phyloP scores from a whole-genome alignment of 164 flowering plant species.

The Paratinospora sagittata region DNA sequence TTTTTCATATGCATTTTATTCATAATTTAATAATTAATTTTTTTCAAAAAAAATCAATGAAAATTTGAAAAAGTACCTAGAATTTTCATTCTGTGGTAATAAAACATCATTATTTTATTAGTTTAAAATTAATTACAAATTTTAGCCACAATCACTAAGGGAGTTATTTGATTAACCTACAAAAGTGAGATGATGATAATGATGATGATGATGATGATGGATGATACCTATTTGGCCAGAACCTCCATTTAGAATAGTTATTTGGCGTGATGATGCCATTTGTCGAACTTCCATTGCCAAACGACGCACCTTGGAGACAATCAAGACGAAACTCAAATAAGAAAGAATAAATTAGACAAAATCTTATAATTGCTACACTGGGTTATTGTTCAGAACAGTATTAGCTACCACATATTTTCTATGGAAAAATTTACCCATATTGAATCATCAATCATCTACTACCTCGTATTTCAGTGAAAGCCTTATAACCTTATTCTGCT shows the following conservation, averaged over 20 bases:
- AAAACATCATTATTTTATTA: not conserved
- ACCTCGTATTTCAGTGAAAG: too few relatives aligned
- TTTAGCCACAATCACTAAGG: not conserved
- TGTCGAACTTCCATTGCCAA: constrained; percentile 69
- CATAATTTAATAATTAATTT: too few relatives aligned
- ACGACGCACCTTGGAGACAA: constrained; percentile 49
- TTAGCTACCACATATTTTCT: not conserved
- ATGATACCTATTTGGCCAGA: constrained; percentile 43
- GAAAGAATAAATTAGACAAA: not conserved
- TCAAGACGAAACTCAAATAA: not conserved
- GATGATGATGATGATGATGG: not conserved
- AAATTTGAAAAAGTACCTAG: too few relatives aligned
- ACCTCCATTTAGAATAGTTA: constrained; percentile 68
- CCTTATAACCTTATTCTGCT: too few relatives aligned
- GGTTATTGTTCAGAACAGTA: not conserved
- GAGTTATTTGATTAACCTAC: not conserved
- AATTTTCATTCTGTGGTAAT: not conserved
- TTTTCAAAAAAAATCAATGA: too few relatives aligned
- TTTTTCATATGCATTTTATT: too few relatives aligned
- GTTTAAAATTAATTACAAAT: not conserved
- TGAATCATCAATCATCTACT: too few relatives aligned
- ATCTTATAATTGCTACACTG: not conserved
- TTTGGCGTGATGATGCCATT: constrained; percentile 47
- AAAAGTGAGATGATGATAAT: not conserved
- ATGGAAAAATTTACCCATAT: too few relatives aligned